Percentiles rank a stretch among this genome's conserved stretches.
These are phyloP conservation scores for Ogataea glucozyma DNA, from an alignment of 805 yeast genomes.

Conservation along the genomic window DNA sequence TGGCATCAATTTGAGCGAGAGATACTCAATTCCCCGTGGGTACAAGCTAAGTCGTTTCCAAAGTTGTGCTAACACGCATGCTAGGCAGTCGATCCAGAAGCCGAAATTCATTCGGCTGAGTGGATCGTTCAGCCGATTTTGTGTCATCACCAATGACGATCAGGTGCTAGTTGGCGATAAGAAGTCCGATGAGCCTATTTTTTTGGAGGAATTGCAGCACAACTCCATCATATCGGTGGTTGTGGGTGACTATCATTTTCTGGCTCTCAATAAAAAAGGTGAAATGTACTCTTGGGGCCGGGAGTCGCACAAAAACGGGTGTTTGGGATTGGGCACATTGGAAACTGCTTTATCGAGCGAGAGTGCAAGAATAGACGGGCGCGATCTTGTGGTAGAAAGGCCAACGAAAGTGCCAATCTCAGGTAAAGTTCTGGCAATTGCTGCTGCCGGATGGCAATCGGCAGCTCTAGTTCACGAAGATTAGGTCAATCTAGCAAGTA, in stretches of 20 bases:
- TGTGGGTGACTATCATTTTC: constrained; percentile 70
- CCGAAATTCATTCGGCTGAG: constrained; percentile 49
- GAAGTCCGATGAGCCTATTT: constrained; percentile 34
- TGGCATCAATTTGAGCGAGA: constrained; percentile 19
- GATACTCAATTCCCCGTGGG: constrained; percentile 12
- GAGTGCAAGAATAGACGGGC: constrained; percentile 34
- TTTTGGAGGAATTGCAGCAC: constrained; percentile 46
- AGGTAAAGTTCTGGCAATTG: constrained; percentile 56
- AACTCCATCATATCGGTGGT: constrained; percentile 54
- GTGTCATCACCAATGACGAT: constrained; percentile 55
- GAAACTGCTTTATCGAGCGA: constrained; percentile 12
- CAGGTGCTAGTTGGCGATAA: constrained; percentile 44
- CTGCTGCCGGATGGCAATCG: constrained; percentile 83
- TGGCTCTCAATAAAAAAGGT: constrained; percentile 64
- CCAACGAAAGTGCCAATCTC: constrained; percentile 45
- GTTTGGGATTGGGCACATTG: constrained; percentile 61
- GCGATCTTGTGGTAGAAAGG: constrained; percentile 36
- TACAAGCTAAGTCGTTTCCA: constrained; percentile 24
- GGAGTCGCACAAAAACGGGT: constrained; percentile 64
- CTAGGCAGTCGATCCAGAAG: constrained; percentile 16
- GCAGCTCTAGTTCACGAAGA: constrained; percentile 51
- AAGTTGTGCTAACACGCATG: constrained; percentile 37
- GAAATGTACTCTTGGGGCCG: constrained; percentile 65
- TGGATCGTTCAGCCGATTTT: constrained; percentile 56
- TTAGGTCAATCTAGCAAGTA: neutral